phyloP scores from a whole-genome alignment of 306 rosid genomes.

The Echinosophora koreensis region DNA sequence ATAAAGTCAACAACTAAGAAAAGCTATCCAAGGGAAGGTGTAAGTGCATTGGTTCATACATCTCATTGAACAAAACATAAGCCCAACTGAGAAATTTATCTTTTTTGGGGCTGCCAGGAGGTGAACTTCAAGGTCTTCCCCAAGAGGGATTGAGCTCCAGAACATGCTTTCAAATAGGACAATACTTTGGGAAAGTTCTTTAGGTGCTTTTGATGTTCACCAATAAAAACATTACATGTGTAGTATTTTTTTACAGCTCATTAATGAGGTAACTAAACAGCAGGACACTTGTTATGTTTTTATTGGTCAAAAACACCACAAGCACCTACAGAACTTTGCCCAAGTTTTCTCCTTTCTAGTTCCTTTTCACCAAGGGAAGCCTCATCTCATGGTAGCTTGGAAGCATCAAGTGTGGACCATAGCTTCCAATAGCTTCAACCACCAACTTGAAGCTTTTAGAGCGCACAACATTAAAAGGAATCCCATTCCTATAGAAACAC shows the following conservation, averaged over 20 bases:
- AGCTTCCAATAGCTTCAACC: too few species aligned
- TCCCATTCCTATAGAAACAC: too few species aligned
- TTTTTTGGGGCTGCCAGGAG: conserved; percentile 8
- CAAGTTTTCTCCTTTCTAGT: neutral
- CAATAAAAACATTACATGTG: neutral
- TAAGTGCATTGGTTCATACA: conserved; percentile 26
- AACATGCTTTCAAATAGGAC: conserved; percentile 21
- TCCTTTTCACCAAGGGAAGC: too few species aligned
- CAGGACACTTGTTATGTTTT: neutral
- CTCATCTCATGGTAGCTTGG: too few species aligned
- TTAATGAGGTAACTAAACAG: neutral
- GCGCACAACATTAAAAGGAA: too few species aligned
- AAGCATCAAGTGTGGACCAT: too few species aligned
- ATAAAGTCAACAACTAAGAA: conserved; percentile 21
- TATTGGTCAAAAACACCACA: neutral
- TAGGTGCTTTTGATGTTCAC: neutral
- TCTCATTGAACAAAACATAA: conserved; percentile 32
- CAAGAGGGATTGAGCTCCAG: conserved; percentile 21
- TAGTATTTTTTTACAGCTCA: neutral
- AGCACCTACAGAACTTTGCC: neutral
- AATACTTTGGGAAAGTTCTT: neutral
- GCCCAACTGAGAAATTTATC: conserved; percentile 22
- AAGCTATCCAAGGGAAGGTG: conserved; percentile 19
- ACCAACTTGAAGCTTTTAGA: too few species aligned
- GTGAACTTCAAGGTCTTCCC: conserved; percentile 25